Percentiles rank a stretch among this genome's conserved stretches.
These are phyloP conservation scores for Polytrichum formosum DNA, from an alignment of 225 moss, liverwort and hornwort genomes.

Conservation along the genomic window DNA sequence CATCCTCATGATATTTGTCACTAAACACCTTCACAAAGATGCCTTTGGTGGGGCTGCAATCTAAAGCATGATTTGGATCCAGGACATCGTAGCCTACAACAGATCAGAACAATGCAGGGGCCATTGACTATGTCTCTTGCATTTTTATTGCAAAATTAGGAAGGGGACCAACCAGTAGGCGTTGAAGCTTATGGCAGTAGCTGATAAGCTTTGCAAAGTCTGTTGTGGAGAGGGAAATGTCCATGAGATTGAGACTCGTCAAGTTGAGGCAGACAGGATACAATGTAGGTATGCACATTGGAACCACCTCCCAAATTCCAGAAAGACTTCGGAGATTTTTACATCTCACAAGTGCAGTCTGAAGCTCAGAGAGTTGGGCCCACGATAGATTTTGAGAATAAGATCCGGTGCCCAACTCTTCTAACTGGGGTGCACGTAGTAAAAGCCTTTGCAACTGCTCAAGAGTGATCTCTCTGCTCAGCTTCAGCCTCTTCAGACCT, in stretches of 20 bases:
- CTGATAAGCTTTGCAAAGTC: conserved; percentile 75
- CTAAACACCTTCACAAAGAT: no score
- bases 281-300: conserved; percentile 61
- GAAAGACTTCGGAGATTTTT: conserved; percentile 70
- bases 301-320: conserved; percentile 70
- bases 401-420: conserved; percentile 76
- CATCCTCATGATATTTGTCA: neutral
- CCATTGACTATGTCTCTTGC: no score
- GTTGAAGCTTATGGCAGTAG: conserved; percentile 74
- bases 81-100: no score
- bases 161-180: conserved; percentile 58
- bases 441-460: conserved; percentile 74
- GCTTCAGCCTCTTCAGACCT: conserved; percentile 63
- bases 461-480: conserved; percentile 66
- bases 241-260: conserved; percentile 75
- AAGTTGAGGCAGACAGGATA: conserved; percentile 67
- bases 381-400: conserved; percentile 64
- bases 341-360: conserved; percentile 54
- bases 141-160: neutral
- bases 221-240: conserved; percentile 58
- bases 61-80: no score
- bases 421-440: conserved; percentile 68
- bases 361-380: conserved; percentile 55
- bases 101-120: no score
- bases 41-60: no score